Evolutionary conservation across 2,329 filamentous ascomycete genomes (phyloP), one percentile per base, ranked within the genome.

Genomic region (Fusarium goolgardi): DNA sequence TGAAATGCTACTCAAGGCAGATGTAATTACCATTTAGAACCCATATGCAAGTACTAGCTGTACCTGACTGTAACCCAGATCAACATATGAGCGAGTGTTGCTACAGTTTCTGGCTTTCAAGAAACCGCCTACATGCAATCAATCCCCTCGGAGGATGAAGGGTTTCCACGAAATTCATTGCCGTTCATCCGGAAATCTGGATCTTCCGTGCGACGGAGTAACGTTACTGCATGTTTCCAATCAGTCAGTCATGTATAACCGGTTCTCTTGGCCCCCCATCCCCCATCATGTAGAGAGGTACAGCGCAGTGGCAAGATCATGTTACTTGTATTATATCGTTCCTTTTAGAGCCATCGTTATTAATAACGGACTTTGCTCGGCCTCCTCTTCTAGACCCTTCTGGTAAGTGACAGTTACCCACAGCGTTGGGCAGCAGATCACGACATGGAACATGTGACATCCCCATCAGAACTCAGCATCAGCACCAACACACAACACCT

Each of bases 361-460:
- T 11, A 31, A 20, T 2, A 31, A 13, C 46, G 40, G 52, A 43
- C 11, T 37, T 39, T 34, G 11, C 16, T 41, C 45, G 40, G 53
- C 55, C 27, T 55, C 37, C 41, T 20, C 20, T 16, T 34, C 23
- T 4, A 25, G 4, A 39, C 11, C 7, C 32, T n/a, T 29, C 16
- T 55, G 31, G 16, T 4, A 31, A 23, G 37, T 43, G 53, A 27
- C 31, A 29, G 31, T 29, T 29, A 11, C 27, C 9, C 27, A 29
- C 27, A 29, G 27, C 27, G 35, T 39, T 44, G 40, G 10, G 18
- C 31, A 58, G 44, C 27, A 44, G 31, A 21, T 56, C 55, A 60
- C 52, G 21, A 20, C 34, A 29, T 50, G 11, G 25, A 69, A 65
- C 65, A 68, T 65, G 44, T 51, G 59, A 68, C 20, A 46, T 55